These are phyloP conservation scores for Protomyces inundatus DNA, from an alignment of 1,139 yeast species.

Conservation along the genomic window DNA sequence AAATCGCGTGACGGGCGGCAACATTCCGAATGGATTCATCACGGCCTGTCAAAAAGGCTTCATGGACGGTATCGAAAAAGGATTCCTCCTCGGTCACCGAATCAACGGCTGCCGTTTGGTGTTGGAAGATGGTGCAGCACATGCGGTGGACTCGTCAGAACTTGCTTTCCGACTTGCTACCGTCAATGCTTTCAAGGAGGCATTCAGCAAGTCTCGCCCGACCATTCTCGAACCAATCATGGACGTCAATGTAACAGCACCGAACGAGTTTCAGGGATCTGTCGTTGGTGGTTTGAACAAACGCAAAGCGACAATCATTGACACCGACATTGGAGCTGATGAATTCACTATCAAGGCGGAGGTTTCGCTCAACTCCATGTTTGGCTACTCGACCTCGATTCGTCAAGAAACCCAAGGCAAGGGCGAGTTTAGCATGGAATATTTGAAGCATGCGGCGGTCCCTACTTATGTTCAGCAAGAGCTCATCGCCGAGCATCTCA, in stretches of 20 bases:
- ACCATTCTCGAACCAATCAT: slow-evolving; percentile 92
- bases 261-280: slow-evolving; percentile 91
- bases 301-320: slow-evolving; percentile 85
- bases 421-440: slow-evolving; percentile 94
- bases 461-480: slow-evolving; percentile 86
- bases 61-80: slow-evolving; percentile 90
- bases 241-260: slow-evolving; percentile 90
- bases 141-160: slow-evolving; percentile 95
- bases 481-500: slow-evolving; percentile 76
- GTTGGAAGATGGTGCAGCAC: slow-evolving; percentile 94
- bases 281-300: slow-evolving; percentile 89
- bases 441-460: slow-evolving; percentile 85
- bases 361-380: slow-evolving; percentile 86
- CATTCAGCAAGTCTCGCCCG: slow-evolving; percentile 77
- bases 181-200: slow-evolving; percentile 84
- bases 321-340: slow-evolving; percentile 88
- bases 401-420: slow-evolving; percentile 98
- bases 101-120: slow-evolving; percentile 91
- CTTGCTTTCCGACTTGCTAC: slow-evolving; percentile 92
- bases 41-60: slow-evolving; percentile 92
- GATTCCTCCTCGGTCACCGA: slow-evolving; percentile 91
- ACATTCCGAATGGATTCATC: slow-evolving; percentile 89
- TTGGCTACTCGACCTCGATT: slow-evolving; percentile 90
- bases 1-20: slow-evolving; percentile 92
- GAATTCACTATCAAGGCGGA: slow-evolving; percentile 92